Percentiles rank a stretch among this genome's conserved stretches.
These are phyloP conservation scores for Arbutus unedo DNA, from an alignment of 148 eudicot species.

Conservation along the genomic window DNA sequence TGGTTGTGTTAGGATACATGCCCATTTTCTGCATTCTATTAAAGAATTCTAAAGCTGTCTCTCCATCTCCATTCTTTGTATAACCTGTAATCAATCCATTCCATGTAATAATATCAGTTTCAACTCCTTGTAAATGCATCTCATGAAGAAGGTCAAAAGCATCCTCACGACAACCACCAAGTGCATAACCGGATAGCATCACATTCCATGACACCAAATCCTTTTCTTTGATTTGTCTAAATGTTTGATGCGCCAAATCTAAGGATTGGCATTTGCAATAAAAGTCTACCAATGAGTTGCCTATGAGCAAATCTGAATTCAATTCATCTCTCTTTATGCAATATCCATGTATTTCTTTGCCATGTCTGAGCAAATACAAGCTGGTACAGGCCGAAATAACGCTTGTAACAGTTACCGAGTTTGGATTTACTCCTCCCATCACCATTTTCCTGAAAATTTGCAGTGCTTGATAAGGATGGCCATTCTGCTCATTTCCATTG, in stretches of 20 bases:
- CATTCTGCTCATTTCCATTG: slow-evolving; percentile 17
- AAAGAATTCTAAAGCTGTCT: slow-evolving; percentile 23
- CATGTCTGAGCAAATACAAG: slow-evolving; percentile 14
- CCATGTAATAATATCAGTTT: slow-evolving; percentile 18
- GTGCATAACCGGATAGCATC: slow-evolving; percentile 19
- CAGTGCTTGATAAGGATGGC: slow-evolving; percentile 10
- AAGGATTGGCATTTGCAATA: slow-evolving; percentile 13
- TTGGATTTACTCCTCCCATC: slow-evolving; percentile 17
- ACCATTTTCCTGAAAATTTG: slow-evolving; percentile 19
- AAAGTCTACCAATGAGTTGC: slow-evolving; percentile 17
- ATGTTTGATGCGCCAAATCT: neutral
- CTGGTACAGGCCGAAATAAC: slow-evolving; percentile 22
- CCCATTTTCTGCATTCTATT: slow-evolving; percentile 8
- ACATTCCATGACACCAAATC: slow-evolving; percentile 25
- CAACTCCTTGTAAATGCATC: slow-evolving; percentile 22
- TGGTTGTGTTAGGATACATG: slow-evolving; percentile 14
- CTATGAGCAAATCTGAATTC: slow-evolving; percentile 16
- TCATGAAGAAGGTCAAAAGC: slow-evolving; percentile 9
- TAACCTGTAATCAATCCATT: slow-evolving; percentile 23
- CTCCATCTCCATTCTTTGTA: slow-evolving; percentile 16
- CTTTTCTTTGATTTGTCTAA: slow-evolving; percentile 17
- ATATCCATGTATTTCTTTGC: slow-evolving; percentile 21
- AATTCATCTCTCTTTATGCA: slow-evolving; percentile 19
- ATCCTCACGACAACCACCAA: slow-evolving; percentile 19
- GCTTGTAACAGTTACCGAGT: slow-evolving; percentile 15